Base-by-base conservation (phyloP, 805 yeast genomes). In the Saccharomycopsis selenospora region DNA sequence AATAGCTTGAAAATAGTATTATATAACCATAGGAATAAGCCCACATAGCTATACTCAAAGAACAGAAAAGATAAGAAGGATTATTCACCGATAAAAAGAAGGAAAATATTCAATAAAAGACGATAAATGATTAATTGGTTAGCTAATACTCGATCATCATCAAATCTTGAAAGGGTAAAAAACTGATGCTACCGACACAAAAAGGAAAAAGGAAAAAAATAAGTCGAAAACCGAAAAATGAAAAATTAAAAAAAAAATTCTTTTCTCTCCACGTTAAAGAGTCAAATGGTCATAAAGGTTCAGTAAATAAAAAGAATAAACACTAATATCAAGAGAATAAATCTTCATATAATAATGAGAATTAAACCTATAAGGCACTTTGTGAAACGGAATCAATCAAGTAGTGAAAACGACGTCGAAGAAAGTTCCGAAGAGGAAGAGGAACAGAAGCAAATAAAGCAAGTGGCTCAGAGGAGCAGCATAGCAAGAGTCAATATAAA, bases 391-490 rank as follows among this genome's bases (percentile, higher is more conserved):
- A 48, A 62, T 62, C 45, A 46, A 52, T 56, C 61, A 55, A 46
- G 58, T 51, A 38, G 56, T 52, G 13, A 52, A 48, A 26, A 55
- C 2, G 54, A 43, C 11, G 36, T 17, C 45, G 50, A 45, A 25
- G 54, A 43, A 28, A 43, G 17, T 8, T 38, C 30, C 11, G 27
- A 70, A 51, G 82, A 76, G 44, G 82, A 67, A 3, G 75, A 75
- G 10, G 84, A 77, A 43, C 6, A 56, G 71, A 63, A 10, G 82
- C 75, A 45, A 72, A 73, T 59, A 55, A 63, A 22, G 56, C 55
- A 7, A 62, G 60, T 14, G 54, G 42, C 24, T 13, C 20, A 7
- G 8, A 7, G 14, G 24, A 6, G 4, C 4, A n/a, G 24, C 17
- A 18, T 8, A 17, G 36, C n/a, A 13, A 52, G n/a, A n/a, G n/a